Evolutionary conservation across 441 rosid species (phyloP).

Genomic region (Syzygium malaccense): DNA sequence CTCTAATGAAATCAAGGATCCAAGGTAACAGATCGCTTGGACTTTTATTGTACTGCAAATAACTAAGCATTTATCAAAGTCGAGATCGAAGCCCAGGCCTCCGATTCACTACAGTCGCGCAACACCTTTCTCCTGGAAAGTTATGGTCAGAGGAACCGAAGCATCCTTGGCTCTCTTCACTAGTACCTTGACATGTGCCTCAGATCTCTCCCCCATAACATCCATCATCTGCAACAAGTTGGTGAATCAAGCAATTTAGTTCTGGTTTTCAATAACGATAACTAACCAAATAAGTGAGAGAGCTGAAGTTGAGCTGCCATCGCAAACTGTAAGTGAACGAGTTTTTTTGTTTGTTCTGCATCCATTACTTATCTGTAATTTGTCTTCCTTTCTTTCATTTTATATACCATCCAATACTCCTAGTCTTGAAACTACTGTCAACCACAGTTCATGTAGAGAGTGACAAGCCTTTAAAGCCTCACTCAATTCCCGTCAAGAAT

Average conservation of each 20-base stretch:
- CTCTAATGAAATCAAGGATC: not conserved
- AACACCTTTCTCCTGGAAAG: not conserved
- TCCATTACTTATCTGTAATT: not conserved
- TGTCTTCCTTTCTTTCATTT: not conserved
- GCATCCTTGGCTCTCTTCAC: not conserved
- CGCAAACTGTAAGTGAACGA: not conserved
- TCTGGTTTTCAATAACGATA: not conserved
- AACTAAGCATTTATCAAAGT: not conserved
- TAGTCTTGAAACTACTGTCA: not conserved
- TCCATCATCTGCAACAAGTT: not conserved
- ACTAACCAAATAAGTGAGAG: not conserved
- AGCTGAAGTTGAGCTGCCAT: not conserved
- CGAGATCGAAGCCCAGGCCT: not conserved
- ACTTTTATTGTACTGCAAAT: not conserved
- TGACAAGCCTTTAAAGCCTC: not conserved
- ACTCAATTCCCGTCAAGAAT: not conserved
- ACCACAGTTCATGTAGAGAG: not conserved
- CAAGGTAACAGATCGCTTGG: not conserved
- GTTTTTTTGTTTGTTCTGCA: not conserved
- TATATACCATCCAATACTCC: not conserved
- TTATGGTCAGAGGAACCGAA: not conserved
- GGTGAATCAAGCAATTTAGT: not conserved
- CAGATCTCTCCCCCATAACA: not conserved
- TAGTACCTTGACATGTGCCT: not conserved
- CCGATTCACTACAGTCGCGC: accelerated